Evolutionary conservation across 2,329 filamentous ascomycete genomes (phyloP).

Genomic region (Lachnellula suecica): DNA sequence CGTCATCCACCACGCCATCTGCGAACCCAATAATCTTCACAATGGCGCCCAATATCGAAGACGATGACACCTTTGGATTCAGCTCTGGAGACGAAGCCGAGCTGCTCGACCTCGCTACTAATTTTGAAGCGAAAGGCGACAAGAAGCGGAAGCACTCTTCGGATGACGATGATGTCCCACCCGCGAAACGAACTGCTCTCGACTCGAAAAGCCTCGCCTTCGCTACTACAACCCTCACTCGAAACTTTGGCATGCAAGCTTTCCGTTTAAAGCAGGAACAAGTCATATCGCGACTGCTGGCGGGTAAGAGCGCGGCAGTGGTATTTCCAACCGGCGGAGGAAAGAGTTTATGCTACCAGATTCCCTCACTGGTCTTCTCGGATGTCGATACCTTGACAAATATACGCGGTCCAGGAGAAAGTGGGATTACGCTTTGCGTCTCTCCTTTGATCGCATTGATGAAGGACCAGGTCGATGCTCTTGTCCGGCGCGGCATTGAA

Average conservation of each 20-base stretch:
- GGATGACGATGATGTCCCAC: neutral
- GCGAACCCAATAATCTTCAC: no score
- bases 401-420: constrained; percentile 18
- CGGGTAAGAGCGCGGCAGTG: constrained; percentile 42
- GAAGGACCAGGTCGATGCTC: constrained; percentile 60
- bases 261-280: constrained; percentile 47
- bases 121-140: neutral
- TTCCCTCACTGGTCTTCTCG: constrained; percentile 43
- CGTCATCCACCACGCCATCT: no score
- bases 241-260: constrained; percentile 38
- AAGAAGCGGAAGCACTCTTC: constrained; percentile 1
- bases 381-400: constrained; percentile 36
- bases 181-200: constrained; percentile 8
- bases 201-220: constrained; percentile 12
- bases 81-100: constrained; percentile 20
- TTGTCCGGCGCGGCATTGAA: constrained; percentile 47
- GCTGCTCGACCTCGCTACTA: constrained; percentile 7
- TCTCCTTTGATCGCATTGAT: constrained; percentile 57
- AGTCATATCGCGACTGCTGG: constrained; percentile 42
- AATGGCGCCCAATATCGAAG: neutral
- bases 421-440: constrained; percentile 54
- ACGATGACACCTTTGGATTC: constrained; percentile 19
- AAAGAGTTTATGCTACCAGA: constrained; percentile 43
- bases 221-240: constrained; percentile 36
- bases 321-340: constrained; percentile 44